Percentiles rank a stretch among this genome's conserved stretches.
Evolutionary conservation across 331 rosid genomes (phyloP).

Genomic region (Stylosanthes scabra): DNA sequence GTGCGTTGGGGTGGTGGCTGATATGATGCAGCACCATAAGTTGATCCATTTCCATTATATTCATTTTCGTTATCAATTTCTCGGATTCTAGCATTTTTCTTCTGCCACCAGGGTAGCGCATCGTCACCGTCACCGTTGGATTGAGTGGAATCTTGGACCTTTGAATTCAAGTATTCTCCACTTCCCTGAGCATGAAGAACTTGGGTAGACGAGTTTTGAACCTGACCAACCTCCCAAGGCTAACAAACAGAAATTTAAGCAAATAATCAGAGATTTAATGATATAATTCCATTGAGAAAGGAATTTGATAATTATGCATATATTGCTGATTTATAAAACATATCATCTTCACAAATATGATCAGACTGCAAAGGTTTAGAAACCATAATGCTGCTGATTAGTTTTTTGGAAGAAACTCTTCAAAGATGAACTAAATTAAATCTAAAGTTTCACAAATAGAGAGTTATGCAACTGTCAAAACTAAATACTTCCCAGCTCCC

Average conservation of each 20-base stretch:
- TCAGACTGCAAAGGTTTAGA: slow-evolving; percentile 2
- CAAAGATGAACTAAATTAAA: slow-evolving; percentile 23
- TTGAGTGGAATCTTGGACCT: slow-evolving; percentile 54
- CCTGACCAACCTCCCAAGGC: slow-evolving; percentile 90
- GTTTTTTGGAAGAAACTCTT: slow-evolving; percentile 25
- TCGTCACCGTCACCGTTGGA: slow-evolving; percentile 56
- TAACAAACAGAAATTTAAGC: slow-evolving; percentile 47
- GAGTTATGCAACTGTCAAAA: slow-evolving; percentile 4
- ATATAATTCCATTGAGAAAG: slow-evolving; percentile 12
- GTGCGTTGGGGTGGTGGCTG: slow-evolving; percentile 60
- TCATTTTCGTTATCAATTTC: slow-evolving; percentile 64
- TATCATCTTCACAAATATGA: slow-evolving; percentile 26
- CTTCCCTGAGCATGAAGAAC: slow-evolving; percentile 58
- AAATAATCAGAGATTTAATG: slow-evolving; percentile 39
- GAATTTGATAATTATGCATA: slow-evolving; percentile 23
- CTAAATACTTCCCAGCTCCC: slow-evolving; percentile 4
- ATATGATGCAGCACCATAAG: slow-evolving; percentile 46
- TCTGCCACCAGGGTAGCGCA: slow-evolving; percentile 78
- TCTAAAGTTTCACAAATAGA: neutral
- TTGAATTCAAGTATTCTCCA: slow-evolving; percentile 47
- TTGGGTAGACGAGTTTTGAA: slow-evolving; percentile 57
- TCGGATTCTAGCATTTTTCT: slow-evolving; percentile 62
- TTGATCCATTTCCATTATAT: slow-evolving; percentile 47
- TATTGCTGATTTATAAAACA: slow-evolving; percentile 10
- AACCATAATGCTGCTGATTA: slow-evolving; percentile 15